Evolutionary conservation across 106 monocot species (phyloP).

Genomic region (Dioscorea dumetorum): DNA sequence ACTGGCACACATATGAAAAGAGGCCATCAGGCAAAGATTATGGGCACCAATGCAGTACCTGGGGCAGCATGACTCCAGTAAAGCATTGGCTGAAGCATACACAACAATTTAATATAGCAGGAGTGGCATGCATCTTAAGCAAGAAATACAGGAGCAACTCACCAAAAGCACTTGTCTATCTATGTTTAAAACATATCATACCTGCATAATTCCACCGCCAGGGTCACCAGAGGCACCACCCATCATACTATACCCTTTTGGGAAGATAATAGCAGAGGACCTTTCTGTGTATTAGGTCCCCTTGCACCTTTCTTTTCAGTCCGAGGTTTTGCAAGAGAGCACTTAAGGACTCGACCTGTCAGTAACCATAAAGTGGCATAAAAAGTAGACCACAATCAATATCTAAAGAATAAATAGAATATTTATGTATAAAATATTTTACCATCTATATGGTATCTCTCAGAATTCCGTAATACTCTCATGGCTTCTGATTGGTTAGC

Average conservation of each 20-base stretch:
- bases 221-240: slow-evolving; percentile 1
- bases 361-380: neutral
- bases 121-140: neutral
- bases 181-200: neutral
- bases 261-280: slow-evolving; percentile 35
- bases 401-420: neutral
- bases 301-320: slow-evolving; percentile 55
- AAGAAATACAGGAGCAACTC: no score
- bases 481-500: slow-evolving; percentile 61
- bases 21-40: slow-evolving; percentile 70
- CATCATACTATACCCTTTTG: slow-evolving; percentile 39
- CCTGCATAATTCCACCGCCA: slow-evolving; percentile 39
- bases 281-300: slow-evolving; percentile 30
- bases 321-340: slow-evolving; percentile 94
- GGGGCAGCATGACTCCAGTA: slow-evolving; percentile 33
- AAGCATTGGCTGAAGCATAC: slow-evolving; percentile 44
- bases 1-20: slow-evolving; percentile 59
- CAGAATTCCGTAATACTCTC: slow-evolving; percentile 78
- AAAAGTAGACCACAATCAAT: neutral
- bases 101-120: neutral
- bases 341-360: slow-evolving; percentile 78
- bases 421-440: neutral
- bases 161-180: no score
- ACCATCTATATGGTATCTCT: slow-evolving; percentile 94
- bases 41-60: slow-evolving; percentile 63